phyloP scores from a whole-genome alignment of 352 stramenopile species.

The Phytophthora citrophthora region DNA sequence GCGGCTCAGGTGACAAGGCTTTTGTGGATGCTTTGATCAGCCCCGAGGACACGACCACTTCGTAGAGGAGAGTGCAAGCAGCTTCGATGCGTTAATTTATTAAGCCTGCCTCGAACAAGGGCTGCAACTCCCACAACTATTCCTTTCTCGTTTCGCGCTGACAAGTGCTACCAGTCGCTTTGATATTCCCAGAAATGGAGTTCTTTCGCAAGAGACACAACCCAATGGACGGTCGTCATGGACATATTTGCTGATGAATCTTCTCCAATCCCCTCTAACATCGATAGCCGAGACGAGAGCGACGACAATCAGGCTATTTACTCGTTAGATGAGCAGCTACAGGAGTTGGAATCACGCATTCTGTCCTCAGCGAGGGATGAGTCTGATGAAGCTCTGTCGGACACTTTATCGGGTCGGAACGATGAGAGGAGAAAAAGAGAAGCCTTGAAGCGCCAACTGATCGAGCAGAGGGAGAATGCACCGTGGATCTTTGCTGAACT shows the following conservation, averaged over 20 bases:
- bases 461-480: conserved; percentile 26
- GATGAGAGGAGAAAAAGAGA: conserved; percentile 9
- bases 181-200: not conserved
- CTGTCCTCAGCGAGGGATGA: conserved; percentile 6
- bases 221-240: conserved; percentile 10
- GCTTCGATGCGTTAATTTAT: conserved; percentile 5
- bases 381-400: conserved; percentile 2
- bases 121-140: not conserved
- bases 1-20: conserved; percentile 69
- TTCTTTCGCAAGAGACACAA: conserved; percentile 11
- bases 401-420: conserved; percentile 7
- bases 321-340: conserved; percentile 17
- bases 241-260: conserved; percentile 4
- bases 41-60: conserved; percentile 68
- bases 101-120: not conserved
- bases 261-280: not conserved
- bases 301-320: not conserved
- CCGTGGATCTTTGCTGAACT: conserved; percentile 31
- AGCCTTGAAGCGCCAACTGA: not conserved
- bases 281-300: not conserved
- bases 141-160: not conserved
- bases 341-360: conserved; percentile 17
- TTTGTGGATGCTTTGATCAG: conserved; percentile 86
- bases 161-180: not conserved
- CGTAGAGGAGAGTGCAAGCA: conserved; percentile 21